A percentile compares a stretch with the other conserved stretches of the same genome.
These are phyloP conservation scores for Marsdenia floribunda DNA, from an alignment of 257 asterid genomes.

Conservation along the genomic window DNA sequence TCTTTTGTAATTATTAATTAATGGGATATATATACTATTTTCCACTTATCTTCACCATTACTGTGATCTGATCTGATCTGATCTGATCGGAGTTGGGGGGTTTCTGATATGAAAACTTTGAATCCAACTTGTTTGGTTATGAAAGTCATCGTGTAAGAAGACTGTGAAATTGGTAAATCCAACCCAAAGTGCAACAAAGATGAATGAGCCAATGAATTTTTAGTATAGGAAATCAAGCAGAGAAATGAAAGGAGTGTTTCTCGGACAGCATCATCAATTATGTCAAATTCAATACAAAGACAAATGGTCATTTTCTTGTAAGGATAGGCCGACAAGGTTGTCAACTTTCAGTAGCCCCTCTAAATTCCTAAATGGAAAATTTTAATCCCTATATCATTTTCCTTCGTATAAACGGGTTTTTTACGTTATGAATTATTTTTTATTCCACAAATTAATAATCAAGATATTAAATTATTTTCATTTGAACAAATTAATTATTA, in stretches of 20 bases:
- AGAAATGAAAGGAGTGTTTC: background rate
- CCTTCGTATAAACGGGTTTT: too few species aligned
- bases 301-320: constrained; percentile 10
- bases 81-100: too few species aligned
- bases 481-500: too few species aligned
- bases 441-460: too few species aligned
- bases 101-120: background rate
- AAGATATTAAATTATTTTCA: too few species aligned
- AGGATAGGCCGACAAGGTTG: constrained; percentile 29
- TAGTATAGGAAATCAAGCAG: background rate
- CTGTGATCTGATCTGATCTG: too few species aligned
- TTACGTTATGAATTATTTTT: too few species aligned
- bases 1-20: constrained; percentile 7
- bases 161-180: background rate
- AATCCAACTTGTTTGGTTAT: background rate
- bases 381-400: too few species aligned
- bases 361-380: background rate
- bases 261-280: background rate
- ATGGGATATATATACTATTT: background rate
- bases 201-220: constrained; percentile 24
- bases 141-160: background rate
- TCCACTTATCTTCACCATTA: background rate
- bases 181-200: background rate
- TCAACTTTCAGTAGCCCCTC: constrained; percentile 13
- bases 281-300: background rate